phyloP scores from a whole-genome alignment of 2,329 filamentous ascomycete genomes.

The Rhynchosporium agropyri region DNA sequence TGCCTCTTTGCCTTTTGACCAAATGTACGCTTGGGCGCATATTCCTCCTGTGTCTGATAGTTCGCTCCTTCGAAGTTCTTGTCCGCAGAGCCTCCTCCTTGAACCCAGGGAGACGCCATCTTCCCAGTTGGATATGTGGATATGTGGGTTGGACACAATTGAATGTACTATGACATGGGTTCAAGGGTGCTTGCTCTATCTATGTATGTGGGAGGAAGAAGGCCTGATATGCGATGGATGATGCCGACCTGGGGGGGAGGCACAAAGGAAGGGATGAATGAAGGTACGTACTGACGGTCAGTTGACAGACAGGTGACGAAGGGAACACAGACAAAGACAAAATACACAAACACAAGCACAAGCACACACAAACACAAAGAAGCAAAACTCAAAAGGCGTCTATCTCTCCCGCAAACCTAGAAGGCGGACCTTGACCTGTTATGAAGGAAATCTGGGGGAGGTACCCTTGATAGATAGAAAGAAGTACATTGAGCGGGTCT shows the following conservation, averaged over 20 bases:
- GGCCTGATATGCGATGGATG: background rate
- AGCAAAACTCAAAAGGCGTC: too few relatives aligned
- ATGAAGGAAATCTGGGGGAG: slow-evolving; percentile 27
- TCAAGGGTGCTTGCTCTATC: too few relatives aligned
- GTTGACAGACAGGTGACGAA: slow-evolving; percentile 15
- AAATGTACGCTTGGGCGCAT: slow-evolving; percentile 5
- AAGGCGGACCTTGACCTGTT: slow-evolving; percentile 17
- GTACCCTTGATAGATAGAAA: too few relatives aligned
- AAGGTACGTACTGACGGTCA: too few relatives aligned
- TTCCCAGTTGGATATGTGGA: background rate
- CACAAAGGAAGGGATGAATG: slow-evolving; percentile 11
- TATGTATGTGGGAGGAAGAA: background rate
- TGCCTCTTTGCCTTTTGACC: slow-evolving; percentile 39
- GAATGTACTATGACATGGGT: background rate
- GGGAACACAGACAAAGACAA: slow-evolving; percentile 13
- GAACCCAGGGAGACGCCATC: background rate
- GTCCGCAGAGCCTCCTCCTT: slow-evolving; percentile 15
- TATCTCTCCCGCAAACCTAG: background rate
- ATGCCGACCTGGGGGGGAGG: slow-evolving; percentile 14
- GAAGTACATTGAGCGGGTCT: slow-evolving; percentile 5
- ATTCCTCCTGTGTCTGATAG: slow-evolving; percentile 1
- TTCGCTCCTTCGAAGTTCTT: slow-evolving; percentile 25
- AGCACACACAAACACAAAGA: slow-evolving; percentile 3
- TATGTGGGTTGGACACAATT: background rate
- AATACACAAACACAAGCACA: slow-evolving; percentile 9